Base-by-base conservation (phyloP, 176 grass and related monocot species). In the Thinopyrum elongatum region DNA sequence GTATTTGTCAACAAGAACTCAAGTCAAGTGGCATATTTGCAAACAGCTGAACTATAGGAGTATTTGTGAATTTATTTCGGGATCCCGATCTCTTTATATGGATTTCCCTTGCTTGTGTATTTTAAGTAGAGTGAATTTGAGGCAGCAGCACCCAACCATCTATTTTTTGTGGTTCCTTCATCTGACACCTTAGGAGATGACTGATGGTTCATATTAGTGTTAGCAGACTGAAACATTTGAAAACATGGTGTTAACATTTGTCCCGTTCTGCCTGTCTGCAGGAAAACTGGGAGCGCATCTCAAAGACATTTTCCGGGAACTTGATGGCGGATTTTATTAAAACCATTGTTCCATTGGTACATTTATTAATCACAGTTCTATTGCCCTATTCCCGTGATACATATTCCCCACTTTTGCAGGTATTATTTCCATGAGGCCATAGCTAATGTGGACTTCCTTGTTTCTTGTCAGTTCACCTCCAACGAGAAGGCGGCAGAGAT, bases 261-360 rank as follows among this genome's bases (percentile, higher is more conserved):
- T 27, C 35, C 22, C 17, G 15, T 80, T 46, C 66, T 47, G 9
- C 71, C 63, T 65, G 39, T 60, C 19, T 77, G 41, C 86, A 97
- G 95, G 70, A 65, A 39, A 94, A 89, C 74, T 94, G 95, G 95
- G 92, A 94, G 46, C 82, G 29, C 65, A 90, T 97, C 49, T 86
- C 87, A 23, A 94, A 86, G 58, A 94, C 65, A 84, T 91, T 85
- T 87, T 29, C 33, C 11, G 78, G 59, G 19, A 87, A 31, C 73
- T 61, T 93, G 29, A 23, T 80, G 41, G 70, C 78, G 4, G 3
- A 1, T 58, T 93, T 94, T 57, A 38, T 97, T 66, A 59, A 7
- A 83, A 46, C 10, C 29, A 85, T 94, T 46, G 61, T 80, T 11
- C 47, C 90, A 74, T 74, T 64, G 86, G 95, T 97, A 91, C 39